Evolutionary conservation across 495 filamentous ascomycete species (phyloP), one percentile per base, ranked within the genome.

Genomic region (Aspergillus heteromorphus): DNA sequence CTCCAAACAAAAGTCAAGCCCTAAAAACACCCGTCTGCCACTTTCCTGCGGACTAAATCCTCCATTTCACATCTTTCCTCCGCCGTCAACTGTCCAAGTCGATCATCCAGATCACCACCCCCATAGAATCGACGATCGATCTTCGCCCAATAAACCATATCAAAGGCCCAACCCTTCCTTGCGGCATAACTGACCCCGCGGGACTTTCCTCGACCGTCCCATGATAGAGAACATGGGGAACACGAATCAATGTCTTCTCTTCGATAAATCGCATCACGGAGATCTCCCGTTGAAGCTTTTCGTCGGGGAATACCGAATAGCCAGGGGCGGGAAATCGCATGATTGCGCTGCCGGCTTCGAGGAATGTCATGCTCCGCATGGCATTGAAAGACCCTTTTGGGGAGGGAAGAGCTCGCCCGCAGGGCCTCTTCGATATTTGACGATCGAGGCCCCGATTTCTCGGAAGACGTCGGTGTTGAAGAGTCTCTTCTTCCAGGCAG

Each of bases 51-150:
- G n/a, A 59, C 20, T 21, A 56, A 55, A 8, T 18, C 23, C 21
- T 60, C 57, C 52, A 60, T 56, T 2, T 48, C 10, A 13, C 47
- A 53, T 45, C 49, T 51, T 27, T 61, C 59, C 4, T 48, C 48
- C 16, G 14, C n/a, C 0, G 50, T 55, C 48, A 61, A 29, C 2
- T 55, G 42, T 30, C 43, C 30, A 13, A 58, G 1, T 14, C 50
- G 50, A 43, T 55, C 51, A 3, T 61, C 51, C 18, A 57, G 16
- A 54, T 25, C 31, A 1, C 51, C 55, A 50, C 55, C 40, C 6
- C 60, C 53, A 54, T 56, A 59, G 50, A 56, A 59, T 21, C 53
- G 45, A n/a, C 36, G 36, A 25, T 63, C 57, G 40, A 60, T 59
- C 18, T 57, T 54, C 9, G 30, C 20, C 60, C 57, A 63, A 42